These are phyloP conservation scores for Malassezia restricta DNA, from an alignment of 1,284 basidiomycete species.

Conservation along the genomic window DNA sequence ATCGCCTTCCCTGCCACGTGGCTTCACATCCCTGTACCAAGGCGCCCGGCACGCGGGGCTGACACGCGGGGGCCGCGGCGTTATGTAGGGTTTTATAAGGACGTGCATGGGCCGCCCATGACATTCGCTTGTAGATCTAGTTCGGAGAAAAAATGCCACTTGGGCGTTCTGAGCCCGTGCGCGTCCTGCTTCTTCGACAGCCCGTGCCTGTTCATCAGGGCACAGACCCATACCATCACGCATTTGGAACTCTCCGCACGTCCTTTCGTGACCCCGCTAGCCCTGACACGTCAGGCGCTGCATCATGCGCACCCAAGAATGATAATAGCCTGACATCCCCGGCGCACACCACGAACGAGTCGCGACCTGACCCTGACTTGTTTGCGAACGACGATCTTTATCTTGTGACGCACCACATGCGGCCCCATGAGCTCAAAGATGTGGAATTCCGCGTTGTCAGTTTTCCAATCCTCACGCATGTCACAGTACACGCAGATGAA, in stretches of 20 bases:
- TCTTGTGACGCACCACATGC: conserved; percentile 41
- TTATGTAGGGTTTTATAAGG: too few species aligned
- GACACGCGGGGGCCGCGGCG: too few species aligned
- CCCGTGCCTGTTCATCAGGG: conserved; percentile 36
- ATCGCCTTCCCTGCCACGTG: too few species aligned
- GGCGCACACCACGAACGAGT: too few species aligned
- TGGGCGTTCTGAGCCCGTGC: neutral
- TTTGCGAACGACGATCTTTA: conserved; percentile 13
- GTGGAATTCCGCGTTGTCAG: conserved; percentile 34
- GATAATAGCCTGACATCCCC: too few species aligned
- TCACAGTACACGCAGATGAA: conserved; percentile 19
- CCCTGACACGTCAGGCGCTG: conserved; percentile 34
- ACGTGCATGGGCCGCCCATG: too few species aligned
- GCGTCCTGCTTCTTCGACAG: conserved; percentile 34
- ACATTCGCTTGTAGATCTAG: too few species aligned
- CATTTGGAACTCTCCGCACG: conserved; percentile 41
- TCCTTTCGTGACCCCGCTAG: conserved; percentile 39
- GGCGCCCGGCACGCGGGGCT: too few species aligned
- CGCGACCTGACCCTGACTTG: neutral
- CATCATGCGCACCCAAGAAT: conserved; percentile 20
- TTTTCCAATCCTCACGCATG: conserved; percentile 30
- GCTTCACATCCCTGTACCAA: too few species aligned
- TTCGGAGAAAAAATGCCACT: too few species aligned
- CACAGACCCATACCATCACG: conserved; percentile 43
- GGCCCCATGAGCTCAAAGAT: conserved; percentile 16